Base-by-base conservation (phyloP, 164 flowering plant species). In the Berberis vulgaris region DNA sequence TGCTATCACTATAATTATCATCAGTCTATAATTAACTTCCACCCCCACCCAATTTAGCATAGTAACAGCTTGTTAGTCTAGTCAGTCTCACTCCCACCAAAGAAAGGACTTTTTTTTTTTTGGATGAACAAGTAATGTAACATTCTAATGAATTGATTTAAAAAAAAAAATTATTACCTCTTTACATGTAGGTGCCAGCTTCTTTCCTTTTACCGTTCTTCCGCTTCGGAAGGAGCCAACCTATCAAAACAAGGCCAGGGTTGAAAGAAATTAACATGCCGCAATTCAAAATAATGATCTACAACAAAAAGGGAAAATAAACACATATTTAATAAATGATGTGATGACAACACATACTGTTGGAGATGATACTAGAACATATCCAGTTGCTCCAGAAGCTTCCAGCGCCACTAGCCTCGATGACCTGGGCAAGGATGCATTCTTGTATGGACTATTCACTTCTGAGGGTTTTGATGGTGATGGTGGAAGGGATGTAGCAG, bases 191-290 rank as follows among this genome's bases (percentile, higher is more conserved):
- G 97, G 98, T 65, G 92, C 90, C 45, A 68, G 90, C 78, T 74
- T 87, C 73, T 80, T 84, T 72, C 96, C 96, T 79, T 88, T 93
- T 63, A 82, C 65, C 40, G 83, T 83, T 76, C 88, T 82, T 57
- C 84, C 87, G 60, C 87, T 83, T 64, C 83, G 75, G 79, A 88
- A 90, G 66, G 82, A 71, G 38, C 97, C 98, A 76, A 93, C 97
- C 98, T 92, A 74, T 7, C 3, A 53, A 60, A 60, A 60, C 62
- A 49, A 47, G 64, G 43, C 10, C 43, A n/a, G 45, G 26, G 38
- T 54, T n/a, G 12, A 38, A 10, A 61, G 40, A 6, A 26, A 58
- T n/a, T n/a, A 49, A 67, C 43, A 42, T 7, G 49, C 13, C 45
- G 2, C 46, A 13, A 4, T n/a, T 6, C 49, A 26, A 49, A 26